Evolutionary conservation across 2,329 filamentous ascomycete genomes (phyloP), one percentile per base, ranked within the genome.

Genomic region (Alternaria alternata): DNA sequence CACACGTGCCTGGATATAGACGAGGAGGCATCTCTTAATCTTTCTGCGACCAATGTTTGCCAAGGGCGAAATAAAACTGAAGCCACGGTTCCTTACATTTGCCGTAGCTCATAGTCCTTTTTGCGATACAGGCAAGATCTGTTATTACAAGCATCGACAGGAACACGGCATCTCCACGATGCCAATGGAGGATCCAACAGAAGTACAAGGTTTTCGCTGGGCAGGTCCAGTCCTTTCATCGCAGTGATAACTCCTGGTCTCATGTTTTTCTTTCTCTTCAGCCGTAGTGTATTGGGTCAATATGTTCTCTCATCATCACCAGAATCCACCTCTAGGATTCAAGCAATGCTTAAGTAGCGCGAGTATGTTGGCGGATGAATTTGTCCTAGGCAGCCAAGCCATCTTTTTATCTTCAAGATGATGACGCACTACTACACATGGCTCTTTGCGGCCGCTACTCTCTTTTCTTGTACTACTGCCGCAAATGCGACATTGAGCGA

Each of bases 401-500:
- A 44, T 36, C 36, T 32, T 48, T 5, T 34, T 16, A 47, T 36
- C 44, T 38, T 38, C 47, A 57, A 41, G 14, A 60, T 57, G 30
- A 47, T 55, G 53, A 60, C 51, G 38, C 39, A 16, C 44, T 46
- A 38, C 42, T 51, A 16, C 16, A 36, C 43, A 24, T 58, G 59
- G 54, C 44, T 58, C 2, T 20, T 52, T 44, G 47, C 62, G 47
- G 57, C 58, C 55, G 20, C 55, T 24, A 39, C 63, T 16, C 54
- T 67, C 20, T 41, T 59, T n/a, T 53, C 49, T 11, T 30, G 28
- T 8, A 39, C 63, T 3, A 57, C 48, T 11, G 64, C 68, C n/a
- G 48, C 32, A 16, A 44, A 51, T 26, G n/a, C 54, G 2, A 30
- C 59, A 38, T 38, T 73, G 24, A 63, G 68, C 38, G 67, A 69